Conservation (phyloP, 768 basidiomycete genomes). For the Nidularia pulvinata region DNA sequence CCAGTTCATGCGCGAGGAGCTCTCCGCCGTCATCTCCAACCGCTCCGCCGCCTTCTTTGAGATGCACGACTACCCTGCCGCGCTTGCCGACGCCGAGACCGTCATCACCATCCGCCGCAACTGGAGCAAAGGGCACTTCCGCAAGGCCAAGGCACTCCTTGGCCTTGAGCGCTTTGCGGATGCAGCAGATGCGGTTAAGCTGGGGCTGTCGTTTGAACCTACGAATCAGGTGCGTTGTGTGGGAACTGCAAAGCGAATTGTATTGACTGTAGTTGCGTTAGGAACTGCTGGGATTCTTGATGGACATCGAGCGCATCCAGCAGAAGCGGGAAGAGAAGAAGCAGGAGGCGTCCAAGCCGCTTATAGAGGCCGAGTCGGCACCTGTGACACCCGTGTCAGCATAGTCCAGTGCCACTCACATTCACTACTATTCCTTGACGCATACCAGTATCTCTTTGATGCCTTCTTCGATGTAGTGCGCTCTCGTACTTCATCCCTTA, state of each 20-base stretch:
- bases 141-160: slow-evolving; percentile 87
- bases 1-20: slow-evolving; percentile 83
- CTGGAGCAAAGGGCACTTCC: slow-evolving; percentile 97
- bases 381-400: neutral
- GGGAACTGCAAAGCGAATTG: neutral
- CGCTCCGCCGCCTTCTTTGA: slow-evolving; percentile 87
- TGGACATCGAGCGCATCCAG: slow-evolving; percentile 29
- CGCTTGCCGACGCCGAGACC: slow-evolving; percentile 88
- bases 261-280: slow-evolving; percentile 1
- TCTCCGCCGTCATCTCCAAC: slow-evolving; percentile 89
- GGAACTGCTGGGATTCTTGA: slow-evolving; percentile 25
- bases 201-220: slow-evolving; percentile 86
- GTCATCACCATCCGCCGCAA: slow-evolving; percentile 82
- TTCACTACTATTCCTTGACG: no score
- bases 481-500: no score
- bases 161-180: slow-evolving; percentile 70
- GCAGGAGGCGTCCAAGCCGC: slow-evolving; percentile 1
- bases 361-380: neutral
- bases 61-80: slow-evolving; percentile 70
- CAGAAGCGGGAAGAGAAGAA: slow-evolving; percentile 16
- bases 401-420: neutral
- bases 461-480: no score
- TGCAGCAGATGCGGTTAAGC: slow-evolving; percentile 77
- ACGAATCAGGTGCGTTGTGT: slow-evolving; percentile 35
- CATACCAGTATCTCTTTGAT: no score